Conservation (phyloP, 2,329 filamentous ascomycete species). For the Fusarium sp. region DNA sequence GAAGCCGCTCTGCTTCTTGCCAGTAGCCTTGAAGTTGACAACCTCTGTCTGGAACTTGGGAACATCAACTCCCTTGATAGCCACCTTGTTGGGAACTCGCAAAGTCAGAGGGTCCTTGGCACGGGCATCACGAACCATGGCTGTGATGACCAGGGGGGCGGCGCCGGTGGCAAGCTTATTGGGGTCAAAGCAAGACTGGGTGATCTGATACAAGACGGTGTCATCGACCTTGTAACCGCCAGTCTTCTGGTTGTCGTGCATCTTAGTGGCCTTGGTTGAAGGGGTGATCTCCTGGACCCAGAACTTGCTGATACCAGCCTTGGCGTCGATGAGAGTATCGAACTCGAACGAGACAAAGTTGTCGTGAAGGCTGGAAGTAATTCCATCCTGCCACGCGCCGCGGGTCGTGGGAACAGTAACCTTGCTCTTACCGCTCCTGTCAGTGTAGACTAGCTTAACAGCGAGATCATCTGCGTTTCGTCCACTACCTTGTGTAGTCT, state of each 20-base stretch:
- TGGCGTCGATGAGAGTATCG: slow-evolving; percentile 33
- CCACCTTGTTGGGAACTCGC: background rate
- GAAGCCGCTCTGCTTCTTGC: slow-evolving; percentile 18
- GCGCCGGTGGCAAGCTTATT: background rate
- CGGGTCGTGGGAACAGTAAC: background rate
- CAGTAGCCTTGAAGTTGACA: slow-evolving; percentile 24
- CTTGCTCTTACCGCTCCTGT: slow-evolving; percentile 15
- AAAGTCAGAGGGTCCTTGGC: slow-evolving; percentile 17
- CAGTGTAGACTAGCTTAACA: slow-evolving; percentile 36
- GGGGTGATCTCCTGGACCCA: slow-evolving; percentile 43
- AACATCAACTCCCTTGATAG: background rate
- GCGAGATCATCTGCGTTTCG: slow-evolving; percentile 39
- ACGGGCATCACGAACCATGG: slow-evolving; percentile 11
- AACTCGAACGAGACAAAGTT: slow-evolving; percentile 49
- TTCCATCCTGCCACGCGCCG: slow-evolving; percentile 17
- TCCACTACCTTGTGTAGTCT: slow-evolving; percentile 8
- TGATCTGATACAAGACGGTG: slow-evolving; percentile 42
- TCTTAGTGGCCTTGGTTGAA: slow-evolving; percentile 36
- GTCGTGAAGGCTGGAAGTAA: slow-evolving; percentile 38
- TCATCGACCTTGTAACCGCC: slow-evolving; percentile 46
- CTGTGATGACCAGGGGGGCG: background rate
- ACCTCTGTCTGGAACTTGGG: slow-evolving; percentile 2
- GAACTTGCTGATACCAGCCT: slow-evolving; percentile 48
- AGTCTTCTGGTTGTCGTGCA: slow-evolving; percentile 40
- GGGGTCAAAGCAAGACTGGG: slow-evolving; percentile 40